Evolutionary conservation across 495 filamentous ascomycete species (phyloP).

Genomic region (Penicillium parvum): DNA sequence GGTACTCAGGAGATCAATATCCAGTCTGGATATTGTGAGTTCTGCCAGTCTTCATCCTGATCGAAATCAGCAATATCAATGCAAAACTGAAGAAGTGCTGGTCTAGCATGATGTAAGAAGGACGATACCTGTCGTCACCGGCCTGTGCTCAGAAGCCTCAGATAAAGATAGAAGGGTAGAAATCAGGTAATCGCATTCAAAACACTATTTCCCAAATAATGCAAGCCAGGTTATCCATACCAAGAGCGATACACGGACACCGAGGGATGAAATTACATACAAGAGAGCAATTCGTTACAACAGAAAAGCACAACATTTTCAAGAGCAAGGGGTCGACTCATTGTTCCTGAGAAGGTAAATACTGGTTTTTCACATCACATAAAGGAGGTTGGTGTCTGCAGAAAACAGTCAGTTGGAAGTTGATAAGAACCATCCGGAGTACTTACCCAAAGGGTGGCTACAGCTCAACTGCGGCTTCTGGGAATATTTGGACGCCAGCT

Average conservation of each 20-base stretch:
- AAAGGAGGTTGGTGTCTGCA: slow-evolving; percentile 60
- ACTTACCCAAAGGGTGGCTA: slow-evolving; percentile 90
- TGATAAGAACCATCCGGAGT: background rate
- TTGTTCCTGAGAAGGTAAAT: no score
- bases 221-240: slow-evolving; percentile 10
- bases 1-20: no score
- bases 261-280: slow-evolving; percentile 22
- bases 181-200: slow-evolving; percentile 10
- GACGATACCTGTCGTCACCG: slow-evolving; percentile 4
- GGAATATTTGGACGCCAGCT: slow-evolving; percentile 80
- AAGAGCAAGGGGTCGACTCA: no score
- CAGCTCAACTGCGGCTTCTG: slow-evolving; percentile 97
- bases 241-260: slow-evolving; percentile 13
- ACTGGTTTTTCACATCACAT: slow-evolving; percentile 65
- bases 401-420: background rate
- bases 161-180: background rate
- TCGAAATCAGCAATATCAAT: background rate
- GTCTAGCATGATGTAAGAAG: background rate
- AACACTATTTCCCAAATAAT: slow-evolving; percentile 16
- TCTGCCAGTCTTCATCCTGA: no score
- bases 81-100: background rate
- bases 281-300: slow-evolving; percentile 11
- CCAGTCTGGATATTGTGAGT: no score
- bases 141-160: background rate
- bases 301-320: slow-evolving; percentile 7